Conservation (phyloP, 23 red algal species). For the Gracilaria vermiculophylla region DNA sequence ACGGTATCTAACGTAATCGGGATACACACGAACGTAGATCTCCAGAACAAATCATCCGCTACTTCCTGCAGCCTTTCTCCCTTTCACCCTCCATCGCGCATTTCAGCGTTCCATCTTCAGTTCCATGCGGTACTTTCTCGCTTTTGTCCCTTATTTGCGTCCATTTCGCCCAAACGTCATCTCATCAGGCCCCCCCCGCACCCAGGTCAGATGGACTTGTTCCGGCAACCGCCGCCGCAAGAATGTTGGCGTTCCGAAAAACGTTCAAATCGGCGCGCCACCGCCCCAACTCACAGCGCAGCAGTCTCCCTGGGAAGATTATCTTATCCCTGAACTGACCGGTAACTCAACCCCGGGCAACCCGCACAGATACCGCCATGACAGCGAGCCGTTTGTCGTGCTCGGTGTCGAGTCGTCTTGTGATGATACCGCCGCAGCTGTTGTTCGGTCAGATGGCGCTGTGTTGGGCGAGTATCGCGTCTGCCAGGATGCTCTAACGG, state of each 20-base stretch:
- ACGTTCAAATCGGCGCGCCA: slow-evolving; percentile 36
- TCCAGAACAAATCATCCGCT: too few relatives aligned
- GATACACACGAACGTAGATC: too few relatives aligned
- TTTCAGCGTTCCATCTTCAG: too few relatives aligned
- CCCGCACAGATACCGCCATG: slow-evolving; percentile 1
- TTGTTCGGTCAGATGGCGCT: slow-evolving; percentile 72
- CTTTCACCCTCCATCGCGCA: too few relatives aligned
- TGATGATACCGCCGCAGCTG: slow-evolving; percentile 95
- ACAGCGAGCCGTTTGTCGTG: slow-evolving; percentile 48
- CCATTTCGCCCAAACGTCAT: not conserved
- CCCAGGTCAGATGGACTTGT: slow-evolving; percentile 31
- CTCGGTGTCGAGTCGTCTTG: slow-evolving; percentile 96
- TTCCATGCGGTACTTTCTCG: slow-evolving; percentile 4
- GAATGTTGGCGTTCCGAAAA: slow-evolving; percentile 67
- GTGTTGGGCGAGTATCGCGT: slow-evolving; percentile 75
- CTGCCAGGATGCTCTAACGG: slow-evolving; percentile 80
- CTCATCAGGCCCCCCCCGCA: not conserved
- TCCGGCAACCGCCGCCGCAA: slow-evolving; percentile 33
- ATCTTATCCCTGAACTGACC: slow-evolving; percentile 52
- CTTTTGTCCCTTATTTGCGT: not conserved
- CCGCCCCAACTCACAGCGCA: slow-evolving; percentile 30
- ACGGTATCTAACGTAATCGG: too few relatives aligned
- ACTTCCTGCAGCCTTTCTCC: too few relatives aligned
- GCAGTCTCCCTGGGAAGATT: slow-evolving; percentile 58
- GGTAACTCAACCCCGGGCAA: slow-evolving; percentile 28